Evolutionary conservation across 352 stramenopile genomes (phyloP).

Genomic region (Globisporangium paddicum): DNA sequence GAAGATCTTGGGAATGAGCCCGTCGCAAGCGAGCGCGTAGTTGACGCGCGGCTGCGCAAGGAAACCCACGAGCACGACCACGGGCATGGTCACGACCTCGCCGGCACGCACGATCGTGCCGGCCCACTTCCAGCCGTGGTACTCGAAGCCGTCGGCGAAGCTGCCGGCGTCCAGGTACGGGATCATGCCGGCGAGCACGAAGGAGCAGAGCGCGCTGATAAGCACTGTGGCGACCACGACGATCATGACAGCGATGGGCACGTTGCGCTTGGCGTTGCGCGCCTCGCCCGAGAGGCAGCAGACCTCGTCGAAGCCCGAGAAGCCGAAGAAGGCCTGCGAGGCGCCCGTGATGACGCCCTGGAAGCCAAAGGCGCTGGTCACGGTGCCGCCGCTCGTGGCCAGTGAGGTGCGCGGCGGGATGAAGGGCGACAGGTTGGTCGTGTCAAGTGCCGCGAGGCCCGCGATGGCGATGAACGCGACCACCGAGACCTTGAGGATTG

Average conservation of each 20-base stretch:
- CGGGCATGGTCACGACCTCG: constrained; percentile 83
- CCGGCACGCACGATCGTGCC: constrained; percentile 42
- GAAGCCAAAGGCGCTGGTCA: constrained; percentile 25
- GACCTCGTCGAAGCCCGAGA: constrained; percentile 92
- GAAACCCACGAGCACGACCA: constrained; percentile 93
- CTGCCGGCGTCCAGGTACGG: constrained; percentile 13
- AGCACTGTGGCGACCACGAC: constrained; percentile 68
- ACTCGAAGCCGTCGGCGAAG: constrained; percentile 44
- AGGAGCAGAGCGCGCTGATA: constrained; percentile 53
- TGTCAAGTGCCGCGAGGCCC: constrained; percentile 81
- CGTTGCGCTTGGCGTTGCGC: constrained; percentile 55
- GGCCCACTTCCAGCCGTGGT: constrained; percentile 33
- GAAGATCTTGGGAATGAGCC: constrained; percentile 91
- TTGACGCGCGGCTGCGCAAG: constrained; percentile 92
- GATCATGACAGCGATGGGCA: constrained; percentile 71
- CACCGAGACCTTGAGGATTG: constrained; percentile 62
- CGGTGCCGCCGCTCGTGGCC: constrained; percentile 4
- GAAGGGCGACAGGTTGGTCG: constrained; percentile 80
- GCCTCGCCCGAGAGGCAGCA: constrained; percentile 78
- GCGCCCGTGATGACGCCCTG: constrained; percentile 67
- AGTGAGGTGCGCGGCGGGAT: too few species aligned
- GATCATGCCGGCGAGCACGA: constrained; percentile 86
- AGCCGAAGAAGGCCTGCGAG: constrained; percentile 90
- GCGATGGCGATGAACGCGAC: constrained; percentile 93
- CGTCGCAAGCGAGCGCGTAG: constrained; percentile 91